These are phyloP conservation scores for Salix viminalis DNA, from an alignment of 345 rosid genomes.

Conservation along the genomic window DNA sequence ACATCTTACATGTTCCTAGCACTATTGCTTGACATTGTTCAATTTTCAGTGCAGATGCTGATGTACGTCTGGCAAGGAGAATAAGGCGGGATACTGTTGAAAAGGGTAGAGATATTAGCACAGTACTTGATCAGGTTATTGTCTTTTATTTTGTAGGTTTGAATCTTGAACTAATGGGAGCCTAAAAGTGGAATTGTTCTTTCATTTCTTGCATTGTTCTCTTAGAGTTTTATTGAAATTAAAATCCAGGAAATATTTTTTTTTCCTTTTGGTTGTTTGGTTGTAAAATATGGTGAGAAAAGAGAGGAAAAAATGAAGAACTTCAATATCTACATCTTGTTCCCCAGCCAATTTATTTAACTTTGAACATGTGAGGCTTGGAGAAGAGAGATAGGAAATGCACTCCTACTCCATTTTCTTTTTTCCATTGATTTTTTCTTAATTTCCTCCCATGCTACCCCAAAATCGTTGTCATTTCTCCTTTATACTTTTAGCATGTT, in stretches of 20 bases:
- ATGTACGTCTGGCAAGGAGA: constrained; percentile 96
- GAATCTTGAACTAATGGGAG: not conserved
- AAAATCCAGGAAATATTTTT: not conserved
- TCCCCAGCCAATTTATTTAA: not conserved
- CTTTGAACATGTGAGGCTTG: not conserved
- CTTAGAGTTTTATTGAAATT: not conserved
- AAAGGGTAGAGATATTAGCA: constrained; percentile 80
- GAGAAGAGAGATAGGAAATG: too few species aligned
- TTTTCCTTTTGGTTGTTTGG: not conserved
- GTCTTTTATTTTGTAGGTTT: not conserved
- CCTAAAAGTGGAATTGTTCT: not conserved
- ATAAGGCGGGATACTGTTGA: constrained; percentile 88
- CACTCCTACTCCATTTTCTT: too few species aligned
- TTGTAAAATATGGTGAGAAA: not conserved
- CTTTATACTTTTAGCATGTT: too few species aligned
- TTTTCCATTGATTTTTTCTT: too few species aligned
- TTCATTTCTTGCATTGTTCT: not conserved
- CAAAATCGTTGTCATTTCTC: too few species aligned
- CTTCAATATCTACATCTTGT: not conserved
- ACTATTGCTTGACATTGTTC: constrained; percentile 37
- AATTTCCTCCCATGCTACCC: too few species aligned
- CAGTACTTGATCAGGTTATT: constrained; percentile 92
- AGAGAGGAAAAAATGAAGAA: not conserved
- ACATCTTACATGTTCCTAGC: constrained; percentile 21
- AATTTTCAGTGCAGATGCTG: constrained; percentile 86